These are phyloP conservation scores for Amniculicola lignicola DNA, from an alignment of 495 filamentous ascomycete species.

Conservation along the genomic window DNA sequence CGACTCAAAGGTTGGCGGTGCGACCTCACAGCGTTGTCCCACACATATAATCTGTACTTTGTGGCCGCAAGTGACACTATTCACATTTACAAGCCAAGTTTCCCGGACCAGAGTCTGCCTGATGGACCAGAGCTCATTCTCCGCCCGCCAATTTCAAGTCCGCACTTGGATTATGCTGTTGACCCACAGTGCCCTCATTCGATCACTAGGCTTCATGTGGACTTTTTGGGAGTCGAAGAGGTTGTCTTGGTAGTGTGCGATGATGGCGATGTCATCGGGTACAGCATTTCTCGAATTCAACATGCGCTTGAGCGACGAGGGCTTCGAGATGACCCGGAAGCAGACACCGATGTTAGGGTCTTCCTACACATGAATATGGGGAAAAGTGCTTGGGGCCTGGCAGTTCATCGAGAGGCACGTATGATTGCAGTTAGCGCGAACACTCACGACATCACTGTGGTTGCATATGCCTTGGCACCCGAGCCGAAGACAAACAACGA, in stretches of 20 bases:
- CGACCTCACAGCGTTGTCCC: constrained; percentile 29
- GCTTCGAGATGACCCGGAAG: constrained; percentile 31
- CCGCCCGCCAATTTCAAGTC: constrained; percentile 54
- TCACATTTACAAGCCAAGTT: constrained; percentile 68
- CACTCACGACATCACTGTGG: constrained; percentile 60
- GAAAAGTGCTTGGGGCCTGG: constrained; percentile 82
- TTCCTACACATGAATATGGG: constrained; percentile 43
- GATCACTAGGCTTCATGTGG: constrained; percentile 75
- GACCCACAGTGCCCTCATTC: constrained; percentile 59
- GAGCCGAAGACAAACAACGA: too few species aligned
- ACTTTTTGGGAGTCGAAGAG: constrained; percentile 77
- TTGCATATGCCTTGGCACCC: constrained; percentile 68
- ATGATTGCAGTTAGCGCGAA: constrained; percentile 83
- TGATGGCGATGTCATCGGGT: constrained; percentile 84
- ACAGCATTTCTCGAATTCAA: constrained; percentile 61
- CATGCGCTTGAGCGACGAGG: constrained; percentile 41
- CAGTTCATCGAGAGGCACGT: constrained; percentile 73
- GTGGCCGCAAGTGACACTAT: constrained; percentile 69
- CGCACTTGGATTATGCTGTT: constrained; percentile 50
- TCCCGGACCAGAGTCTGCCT: constrained; percentile 62
- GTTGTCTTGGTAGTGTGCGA: constrained; percentile 74
- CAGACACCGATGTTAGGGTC: neutral
- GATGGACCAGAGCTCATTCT: constrained; percentile 62
- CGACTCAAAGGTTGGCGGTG: constrained; percentile 13
- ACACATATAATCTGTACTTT: constrained; percentile 66